Evolutionary conservation across 2,329 filamentous ascomycete species (phyloP), one percentile per base, ranked within the genome.

Genomic region (Penicillium sp.): DNA sequence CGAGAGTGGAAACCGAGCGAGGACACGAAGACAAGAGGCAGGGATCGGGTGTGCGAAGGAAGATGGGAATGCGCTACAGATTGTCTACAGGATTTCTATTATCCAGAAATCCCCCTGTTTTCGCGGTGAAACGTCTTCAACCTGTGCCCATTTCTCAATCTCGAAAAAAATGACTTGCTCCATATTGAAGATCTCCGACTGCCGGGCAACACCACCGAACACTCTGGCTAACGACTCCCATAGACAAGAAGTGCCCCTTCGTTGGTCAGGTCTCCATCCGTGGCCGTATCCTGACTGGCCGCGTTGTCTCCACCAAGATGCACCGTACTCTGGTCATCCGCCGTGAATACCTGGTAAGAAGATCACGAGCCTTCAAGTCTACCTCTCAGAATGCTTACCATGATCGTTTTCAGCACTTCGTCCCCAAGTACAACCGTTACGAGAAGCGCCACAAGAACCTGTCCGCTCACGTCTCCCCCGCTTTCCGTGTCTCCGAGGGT

Each of bases 361-460:
- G 24, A 28, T 10, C 5, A 10, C 10, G 24, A 10, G 5, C 24
- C 10, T 28, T 5, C 10, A 28, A 5, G 24, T 28, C 24, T 28
- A 28, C 5, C 4, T 34, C n/a, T 34, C 13, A 28, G 10, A 28
- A 28, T 28, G 10, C 24, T 28, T 28, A 28, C 10, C 24, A 28
- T n/a, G n/a, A n/a, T n/a, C n/a, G n/a, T 34, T 11, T 34, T 14
- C 18, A 39, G 19, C 94, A 99, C 87, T 99, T 91, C 84, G 90
- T 99, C 18, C 39, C 39, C 39, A 28, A 43, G 21, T 26, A 43
- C 39, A 7, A 26, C 4, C 21, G 42, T 88, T 99, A 99, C 83
- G 95, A 99, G 91, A 97, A 97, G 89, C 88, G 94, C 81, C 94
- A 99, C 91, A 97, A 97, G 90, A 99, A 99, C 89, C 87, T 99